Percentiles rank a stretch among this genome's conserved stretches.
Evolutionary conservation across 2,329 filamentous ascomycete species (phyloP).

Genomic region (Aspergillus felis): DNA sequence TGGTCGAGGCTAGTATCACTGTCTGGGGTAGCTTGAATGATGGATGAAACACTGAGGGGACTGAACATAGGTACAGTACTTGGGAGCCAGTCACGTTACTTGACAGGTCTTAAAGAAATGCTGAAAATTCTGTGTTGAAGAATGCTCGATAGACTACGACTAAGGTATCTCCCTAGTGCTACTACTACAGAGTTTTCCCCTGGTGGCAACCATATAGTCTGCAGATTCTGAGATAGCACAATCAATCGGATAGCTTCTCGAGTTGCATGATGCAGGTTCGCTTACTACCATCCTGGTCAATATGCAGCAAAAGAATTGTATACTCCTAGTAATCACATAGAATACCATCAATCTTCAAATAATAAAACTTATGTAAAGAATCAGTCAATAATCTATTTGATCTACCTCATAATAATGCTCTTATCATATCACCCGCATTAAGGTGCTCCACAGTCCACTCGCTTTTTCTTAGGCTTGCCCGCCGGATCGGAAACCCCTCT

Average conservation of each 20-base stretch:
- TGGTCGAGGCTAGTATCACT: not conserved
- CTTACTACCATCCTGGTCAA: not conserved
- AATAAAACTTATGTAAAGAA: too few relatives aligned
- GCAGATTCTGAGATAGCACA: too few relatives aligned
- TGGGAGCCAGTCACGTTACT: too few relatives aligned
- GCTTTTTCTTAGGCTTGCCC: not conserved
- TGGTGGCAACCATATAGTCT: not conserved
- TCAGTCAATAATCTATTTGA: not conserved
- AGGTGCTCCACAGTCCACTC: not conserved
- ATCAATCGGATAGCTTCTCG: not conserved
- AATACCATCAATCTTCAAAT: too few relatives aligned
- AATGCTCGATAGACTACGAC: not conserved
- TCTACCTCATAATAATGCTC: not conserved
- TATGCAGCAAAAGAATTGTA: not conserved
- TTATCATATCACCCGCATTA: not conserved
- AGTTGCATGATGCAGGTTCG: not conserved
- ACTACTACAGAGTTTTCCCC: not conserved
- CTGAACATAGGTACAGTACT: too few relatives aligned
- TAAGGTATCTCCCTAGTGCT: too few relatives aligned
- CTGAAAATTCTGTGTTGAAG: not conserved
- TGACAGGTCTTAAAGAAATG: too few relatives aligned
- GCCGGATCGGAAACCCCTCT: not conserved
- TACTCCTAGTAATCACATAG: too few relatives aligned
- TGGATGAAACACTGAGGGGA: too few relatives aligned
- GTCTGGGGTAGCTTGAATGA: too few relatives aligned